Evolutionary conservation across 1,139 yeast species (phyloP).

Genomic region (Saccharomyces hybrid): DNA sequence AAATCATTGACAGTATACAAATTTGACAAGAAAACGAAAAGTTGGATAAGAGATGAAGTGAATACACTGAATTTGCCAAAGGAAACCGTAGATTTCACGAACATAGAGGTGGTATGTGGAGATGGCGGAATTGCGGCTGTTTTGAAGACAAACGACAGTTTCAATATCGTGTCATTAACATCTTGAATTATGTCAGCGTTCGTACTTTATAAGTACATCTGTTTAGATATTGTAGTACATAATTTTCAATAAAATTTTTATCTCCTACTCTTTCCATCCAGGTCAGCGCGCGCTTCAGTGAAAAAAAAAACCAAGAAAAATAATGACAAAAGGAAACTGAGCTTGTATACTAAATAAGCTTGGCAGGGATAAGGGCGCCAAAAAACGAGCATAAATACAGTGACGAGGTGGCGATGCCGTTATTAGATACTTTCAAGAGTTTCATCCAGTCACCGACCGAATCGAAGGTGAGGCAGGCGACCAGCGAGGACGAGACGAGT

Average conservation of each 20-base stretch:
- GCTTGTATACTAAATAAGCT: not conserved
- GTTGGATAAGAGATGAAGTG: not conserved
- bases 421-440: constrained; percentile 23
- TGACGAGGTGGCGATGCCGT: constrained; percentile 14
- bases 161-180: not conserved
- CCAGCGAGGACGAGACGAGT: constrained; percentile 26
- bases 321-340: not conserved
- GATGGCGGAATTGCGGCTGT: not conserved
- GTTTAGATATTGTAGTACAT: not conserved
- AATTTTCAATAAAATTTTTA: not conserved
- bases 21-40: constrained; percentile 1
- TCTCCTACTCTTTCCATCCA: not conserved
- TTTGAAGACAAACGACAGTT: not conserved
- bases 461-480: constrained; percentile 26
- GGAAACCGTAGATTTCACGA: not conserved
- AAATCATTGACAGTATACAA: not conserved
- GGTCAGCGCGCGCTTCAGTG: not conserved
- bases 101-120: not conserved
- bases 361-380: not conserved
- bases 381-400: not conserved
- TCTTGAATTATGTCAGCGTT: not conserved
- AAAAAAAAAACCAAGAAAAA: not conserved
- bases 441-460: constrained; percentile 27
- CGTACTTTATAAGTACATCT: not conserved
- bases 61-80: not conserved